Percentiles rank a stretch among this genome's conserved stretches.
phyloP scores from a whole-genome alignment of 2,329 filamentous ascomycete genomes.

The Didymella pomorum region DNA sequence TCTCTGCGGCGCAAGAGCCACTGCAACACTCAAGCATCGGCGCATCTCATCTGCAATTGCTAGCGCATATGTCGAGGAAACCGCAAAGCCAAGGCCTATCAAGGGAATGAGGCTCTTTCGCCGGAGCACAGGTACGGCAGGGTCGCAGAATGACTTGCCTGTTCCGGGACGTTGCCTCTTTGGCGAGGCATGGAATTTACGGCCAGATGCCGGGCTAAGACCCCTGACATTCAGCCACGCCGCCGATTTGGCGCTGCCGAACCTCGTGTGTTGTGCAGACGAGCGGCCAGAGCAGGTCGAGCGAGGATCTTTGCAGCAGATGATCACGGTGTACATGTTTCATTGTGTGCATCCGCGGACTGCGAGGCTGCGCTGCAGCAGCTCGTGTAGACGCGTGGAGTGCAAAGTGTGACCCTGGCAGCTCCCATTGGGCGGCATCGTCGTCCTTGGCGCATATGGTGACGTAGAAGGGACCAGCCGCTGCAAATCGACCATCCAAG shows the following conservation, averaged over 20 bases:
- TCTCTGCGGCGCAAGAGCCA: too few relatives aligned
- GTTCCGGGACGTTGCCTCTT: constrained; percentile 6
- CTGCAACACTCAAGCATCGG: neutral
- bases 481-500: constrained; percentile 1
- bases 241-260: constrained; percentile 11
- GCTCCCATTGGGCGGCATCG: neutral
- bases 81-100: constrained; percentile 7
- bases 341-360: neutral
- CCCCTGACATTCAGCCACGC: constrained; percentile 15
- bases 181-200: constrained; percentile 4
- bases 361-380: constrained; percentile 5
- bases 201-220: constrained; percentile 1
- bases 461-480: constrained; percentile 14
- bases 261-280: neutral
- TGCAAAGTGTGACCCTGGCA: neutral
- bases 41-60: neutral
- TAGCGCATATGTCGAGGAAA: constrained; percentile 6
- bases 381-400: neutral
- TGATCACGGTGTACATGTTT: constrained; percentile 3
- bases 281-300: constrained; percentile 5
- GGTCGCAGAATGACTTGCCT: neutral
- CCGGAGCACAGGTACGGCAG: constrained; percentile 7
- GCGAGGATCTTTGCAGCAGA: neutral
- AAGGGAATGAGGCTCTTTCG: constrained; percentile 14
- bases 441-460: constrained; percentile 6